Evolutionary conservation across 768 basidiomycete species (phyloP).

Genomic region (Trametes villosa): DNA sequence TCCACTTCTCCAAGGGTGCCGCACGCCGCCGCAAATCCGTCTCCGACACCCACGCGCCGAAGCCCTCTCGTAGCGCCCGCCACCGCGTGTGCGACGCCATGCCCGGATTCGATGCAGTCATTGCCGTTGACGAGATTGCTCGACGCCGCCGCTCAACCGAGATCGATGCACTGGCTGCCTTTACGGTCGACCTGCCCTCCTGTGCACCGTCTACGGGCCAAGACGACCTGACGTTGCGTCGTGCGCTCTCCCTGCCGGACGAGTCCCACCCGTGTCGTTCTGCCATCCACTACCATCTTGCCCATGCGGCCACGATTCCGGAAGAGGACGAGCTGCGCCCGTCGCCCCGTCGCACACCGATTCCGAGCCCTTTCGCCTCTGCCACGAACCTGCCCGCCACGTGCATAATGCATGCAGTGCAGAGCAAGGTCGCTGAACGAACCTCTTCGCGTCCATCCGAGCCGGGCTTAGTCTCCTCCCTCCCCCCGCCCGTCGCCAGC

Average conservation of each 20-base stretch:
- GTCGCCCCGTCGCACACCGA: slow-evolving; percentile 24
- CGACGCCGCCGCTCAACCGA: slow-evolving; percentile 49
- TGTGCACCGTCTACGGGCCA: neutral
- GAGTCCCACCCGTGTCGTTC: slow-evolving; percentile 7
- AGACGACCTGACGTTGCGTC: slow-evolving; percentile 15
- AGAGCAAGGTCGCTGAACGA: slow-evolving; percentile 3
- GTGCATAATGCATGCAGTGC: neutral
- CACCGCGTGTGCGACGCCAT: slow-evolving; percentile 28
- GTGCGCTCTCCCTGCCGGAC: slow-evolving; percentile 18
- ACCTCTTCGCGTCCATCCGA: too few relatives aligned
- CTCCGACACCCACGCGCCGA: slow-evolving; percentile 20
- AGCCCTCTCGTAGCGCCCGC: slow-evolving; percentile 18
- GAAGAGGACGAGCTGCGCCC: slow-evolving; percentile 38
- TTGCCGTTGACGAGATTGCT: slow-evolving; percentile 70
- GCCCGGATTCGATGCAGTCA: slow-evolving; percentile 33
- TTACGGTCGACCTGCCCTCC: slow-evolving; percentile 2
- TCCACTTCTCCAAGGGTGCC: slow-evolving; percentile 67
- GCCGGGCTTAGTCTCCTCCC: too few relatives aligned
- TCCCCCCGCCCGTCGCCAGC: neutral
- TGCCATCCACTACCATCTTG: neutral
- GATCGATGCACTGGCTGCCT: slow-evolving; percentile 13
- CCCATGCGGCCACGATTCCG: slow-evolving; percentile 10
- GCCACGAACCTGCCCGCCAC: slow-evolving; percentile 9
- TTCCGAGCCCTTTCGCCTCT: slow-evolving; percentile 12
- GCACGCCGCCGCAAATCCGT: slow-evolving; percentile 53